These are phyloP conservation scores for Aciculosporium take DNA, from an alignment of 2,329 filamentous ascomycete species.

Conservation along the genomic window DNA sequence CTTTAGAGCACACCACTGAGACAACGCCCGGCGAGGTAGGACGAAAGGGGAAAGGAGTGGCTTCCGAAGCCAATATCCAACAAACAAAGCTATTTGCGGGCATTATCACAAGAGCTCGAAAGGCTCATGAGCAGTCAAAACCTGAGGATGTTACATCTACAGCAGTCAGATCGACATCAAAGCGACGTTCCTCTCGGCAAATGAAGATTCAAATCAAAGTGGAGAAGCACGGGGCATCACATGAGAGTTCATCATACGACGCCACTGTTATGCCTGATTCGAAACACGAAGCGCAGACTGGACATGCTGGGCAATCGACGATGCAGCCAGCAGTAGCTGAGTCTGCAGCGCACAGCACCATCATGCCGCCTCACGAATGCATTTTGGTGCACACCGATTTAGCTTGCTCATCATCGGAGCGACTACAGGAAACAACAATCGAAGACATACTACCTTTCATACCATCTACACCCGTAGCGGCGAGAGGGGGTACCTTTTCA, in stretches of 20 bases:
- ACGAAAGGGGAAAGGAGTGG: neutral
- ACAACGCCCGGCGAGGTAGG: neutral
- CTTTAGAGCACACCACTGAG: neutral
- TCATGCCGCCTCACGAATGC: conserved; percentile 4
- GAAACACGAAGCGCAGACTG: neutral
- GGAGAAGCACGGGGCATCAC: neutral
- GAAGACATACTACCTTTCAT: conserved; percentile 9
- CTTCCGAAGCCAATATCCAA: neutral
- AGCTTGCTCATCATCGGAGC: conserved; percentile 7
- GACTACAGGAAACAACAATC: conserved; percentile 3
- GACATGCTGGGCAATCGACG: neutral
- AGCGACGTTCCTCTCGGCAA: conserved; percentile 3
- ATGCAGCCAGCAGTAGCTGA: neutral
- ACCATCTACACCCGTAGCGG: conserved; percentile 13
- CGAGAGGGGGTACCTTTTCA: neutral
- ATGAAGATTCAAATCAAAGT: neutral
- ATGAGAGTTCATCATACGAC: conserved; percentile 4
- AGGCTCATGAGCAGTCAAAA: neutral
- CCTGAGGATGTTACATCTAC: neutral
- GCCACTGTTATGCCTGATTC: neutral
- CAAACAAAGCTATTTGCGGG: neutral
- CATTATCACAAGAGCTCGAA: conserved; percentile 3
- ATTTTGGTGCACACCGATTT: conserved; percentile 13
- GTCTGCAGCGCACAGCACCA: no score
- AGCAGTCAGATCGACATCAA: neutral